Conservation (phyloP, 2,329 filamentous ascomycete species). For the Ceratocystis harringtonii region DNA sequence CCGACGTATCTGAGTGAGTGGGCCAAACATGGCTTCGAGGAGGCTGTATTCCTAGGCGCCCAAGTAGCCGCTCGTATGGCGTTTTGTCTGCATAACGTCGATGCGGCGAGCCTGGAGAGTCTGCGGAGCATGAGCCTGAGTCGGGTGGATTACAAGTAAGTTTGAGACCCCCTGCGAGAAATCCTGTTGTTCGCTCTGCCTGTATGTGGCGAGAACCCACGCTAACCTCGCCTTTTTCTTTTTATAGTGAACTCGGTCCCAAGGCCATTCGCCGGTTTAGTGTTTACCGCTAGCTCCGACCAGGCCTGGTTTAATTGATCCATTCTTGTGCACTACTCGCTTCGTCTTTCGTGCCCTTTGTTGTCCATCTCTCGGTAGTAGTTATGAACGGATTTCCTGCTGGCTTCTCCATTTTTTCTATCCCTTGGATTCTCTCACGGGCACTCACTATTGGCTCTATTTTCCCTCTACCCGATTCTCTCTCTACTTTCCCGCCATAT, state of each 20-base stretch:
- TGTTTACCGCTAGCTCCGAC: slow-evolving; percentile 30
- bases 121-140: slow-evolving; percentile 42
- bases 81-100: slow-evolving; percentile 44
- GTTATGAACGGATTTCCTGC: no score
- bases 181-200: no score
- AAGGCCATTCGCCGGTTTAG: slow-evolving; percentile 40
- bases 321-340: not conserved
- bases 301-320: not conserved
- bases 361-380: no score
- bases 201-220: no score
- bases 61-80: slow-evolving; percentile 61
- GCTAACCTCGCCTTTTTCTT: slow-evolving; percentile 1
- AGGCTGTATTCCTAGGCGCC: slow-evolving; percentile 72
- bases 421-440: no score
- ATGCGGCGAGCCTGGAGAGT: slow-evolving; percentile 35
- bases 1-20: slow-evolving; percentile 84
- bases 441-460: no score
- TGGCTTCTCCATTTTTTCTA: no score
- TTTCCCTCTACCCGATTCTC: no score
- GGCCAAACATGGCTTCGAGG: slow-evolving; percentile 67
- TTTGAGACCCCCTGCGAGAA: slow-evolving; percentile 14
- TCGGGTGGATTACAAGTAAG: slow-evolving; percentile 47
- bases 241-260: slow-evolving; percentile 37
- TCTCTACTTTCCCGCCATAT: no score
- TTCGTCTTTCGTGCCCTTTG: no score